Evolutionary conservation across 192 early-diverging fungal species (phyloP).

Genomic region (Chytriomyces sp.): DNA sequence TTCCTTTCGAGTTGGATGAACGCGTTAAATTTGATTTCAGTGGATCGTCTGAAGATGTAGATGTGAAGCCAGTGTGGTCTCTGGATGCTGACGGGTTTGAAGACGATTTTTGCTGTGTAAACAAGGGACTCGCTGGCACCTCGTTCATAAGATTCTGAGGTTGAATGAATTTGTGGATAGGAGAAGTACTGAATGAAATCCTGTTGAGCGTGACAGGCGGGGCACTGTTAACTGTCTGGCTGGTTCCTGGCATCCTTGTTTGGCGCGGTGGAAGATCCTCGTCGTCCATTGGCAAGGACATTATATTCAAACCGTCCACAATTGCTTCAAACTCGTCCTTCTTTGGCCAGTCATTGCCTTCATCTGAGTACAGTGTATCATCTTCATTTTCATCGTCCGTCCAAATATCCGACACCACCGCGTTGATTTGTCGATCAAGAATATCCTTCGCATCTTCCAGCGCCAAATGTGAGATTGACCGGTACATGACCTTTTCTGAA

Average conservation of each 20-base stretch:
- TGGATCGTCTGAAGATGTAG: no score
- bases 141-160: not conserved
- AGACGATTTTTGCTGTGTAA: not conserved
- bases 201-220: not conserved
- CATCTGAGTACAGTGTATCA: conserved; percentile 20
- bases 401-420: conserved; percentile 23
- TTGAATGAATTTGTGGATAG: not conserved
- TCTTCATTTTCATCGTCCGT: conserved; percentile 22
- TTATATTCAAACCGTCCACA: conserved; percentile 28
- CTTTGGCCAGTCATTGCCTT: conserved; percentile 20
- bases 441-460: not conserved
- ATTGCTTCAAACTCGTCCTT: conserved; percentile 30
- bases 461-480: conserved; percentile 22
- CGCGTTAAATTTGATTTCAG: no score
- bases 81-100: not conserved
- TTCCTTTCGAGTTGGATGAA: no score
- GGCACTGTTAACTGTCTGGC: not conserved
- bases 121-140: not conserved
- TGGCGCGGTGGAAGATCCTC: not conserved
- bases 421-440: not conserved
- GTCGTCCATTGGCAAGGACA: conserved; percentile 24
- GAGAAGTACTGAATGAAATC: conserved; percentile 9
- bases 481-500: conserved; percentile 33
- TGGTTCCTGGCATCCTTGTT: not conserved
- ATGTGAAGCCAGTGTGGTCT: not conserved